These are phyloP conservation scores for Apocynum venetum DNA, from an alignment of 257 asterid genomes.

Conservation along the genomic window DNA sequence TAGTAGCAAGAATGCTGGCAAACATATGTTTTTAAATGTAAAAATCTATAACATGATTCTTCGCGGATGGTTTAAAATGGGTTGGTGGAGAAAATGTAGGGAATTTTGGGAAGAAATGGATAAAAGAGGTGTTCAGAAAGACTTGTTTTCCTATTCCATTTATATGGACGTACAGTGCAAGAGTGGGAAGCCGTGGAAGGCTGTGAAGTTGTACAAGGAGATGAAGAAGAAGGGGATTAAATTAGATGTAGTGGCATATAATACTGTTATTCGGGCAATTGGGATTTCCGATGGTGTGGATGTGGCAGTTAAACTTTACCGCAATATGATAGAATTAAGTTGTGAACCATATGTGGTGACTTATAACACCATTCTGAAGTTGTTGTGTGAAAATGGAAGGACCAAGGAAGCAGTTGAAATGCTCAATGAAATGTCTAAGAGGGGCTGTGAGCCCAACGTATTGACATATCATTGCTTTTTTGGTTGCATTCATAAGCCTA, in stretches of 20 bases:
- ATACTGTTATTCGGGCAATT: constrained; percentile 69
- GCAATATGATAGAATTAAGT: constrained; percentile 73
- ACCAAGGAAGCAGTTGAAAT: constrained; percentile 54
- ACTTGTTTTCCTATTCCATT: constrained; percentile 74
- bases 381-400: constrained; percentile 81
- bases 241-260: constrained; percentile 73
- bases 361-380: constrained; percentile 68
- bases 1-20: constrained; percentile 21
- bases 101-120: constrained; percentile 97
- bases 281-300: constrained; percentile 83
- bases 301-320: constrained; percentile 56
- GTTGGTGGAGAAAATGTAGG: constrained; percentile 83
- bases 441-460: constrained; percentile 63
- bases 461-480: constrained; percentile 71
- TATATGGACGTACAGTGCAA: constrained; percentile 86
- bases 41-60: constrained; percentile 70
- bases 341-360: constrained; percentile 67
- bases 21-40: constrained; percentile 35
- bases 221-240: constrained; percentile 70
- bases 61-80: constrained; percentile 80
- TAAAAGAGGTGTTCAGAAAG: constrained; percentile 56
- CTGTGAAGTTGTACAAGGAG: constrained; percentile 76
- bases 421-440: constrained; percentile 54
- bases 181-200: constrained; percentile 83
- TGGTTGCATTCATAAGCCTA: constrained; percentile 68